Evolutionary conservation across 2,329 filamentous ascomycete species (phyloP).

Genomic region (Exophiala phaeomuriformis): DNA sequence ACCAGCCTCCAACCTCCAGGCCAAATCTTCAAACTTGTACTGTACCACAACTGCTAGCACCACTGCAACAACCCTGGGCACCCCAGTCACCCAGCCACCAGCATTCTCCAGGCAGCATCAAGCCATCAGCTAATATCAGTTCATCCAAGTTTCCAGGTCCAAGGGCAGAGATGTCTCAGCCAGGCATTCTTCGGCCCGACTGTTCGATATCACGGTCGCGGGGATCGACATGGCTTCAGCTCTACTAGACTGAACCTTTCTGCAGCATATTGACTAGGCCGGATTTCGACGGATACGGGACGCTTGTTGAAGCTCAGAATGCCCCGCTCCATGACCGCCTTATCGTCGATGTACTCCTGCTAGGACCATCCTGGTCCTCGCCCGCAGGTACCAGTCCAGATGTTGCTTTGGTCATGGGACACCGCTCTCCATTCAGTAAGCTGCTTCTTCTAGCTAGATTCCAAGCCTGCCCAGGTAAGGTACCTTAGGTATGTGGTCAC

Average conservation of each 20-base stretch:
- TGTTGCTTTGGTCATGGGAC: slow-evolving; percentile 19
- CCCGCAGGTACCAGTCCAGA: not conserved
- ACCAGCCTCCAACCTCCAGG: too few relatives aligned
- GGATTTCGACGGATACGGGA: not conserved
- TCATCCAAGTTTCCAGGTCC: too few relatives aligned
- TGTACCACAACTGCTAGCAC: too few relatives aligned
- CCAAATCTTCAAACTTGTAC: too few relatives aligned
- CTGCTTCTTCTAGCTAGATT: slow-evolving; percentile 6
- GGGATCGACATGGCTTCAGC: too few relatives aligned
- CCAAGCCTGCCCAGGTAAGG: not conserved
- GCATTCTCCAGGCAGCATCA: too few relatives aligned
- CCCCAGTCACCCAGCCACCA: too few relatives aligned
- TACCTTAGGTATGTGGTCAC: slow-evolving; percentile 6
- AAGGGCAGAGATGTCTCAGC: too few relatives aligned
- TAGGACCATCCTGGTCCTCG: not conserved
- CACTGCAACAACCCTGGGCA: too few relatives aligned
- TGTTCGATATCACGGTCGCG: not conserved
- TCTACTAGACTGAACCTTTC: too few relatives aligned
- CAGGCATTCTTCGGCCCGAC: not conserved
- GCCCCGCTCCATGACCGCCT: slow-evolving; percentile 2
- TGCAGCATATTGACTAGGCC: too few relatives aligned
- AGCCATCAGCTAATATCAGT: too few relatives aligned
- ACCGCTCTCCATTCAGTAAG: slow-evolving; percentile 18
- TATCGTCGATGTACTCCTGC: not conserved
- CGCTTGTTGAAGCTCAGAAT: not conserved